Base-by-base conservation (phyloP, 345 rosid genomes). In the Gossypioides kirkii region DNA sequence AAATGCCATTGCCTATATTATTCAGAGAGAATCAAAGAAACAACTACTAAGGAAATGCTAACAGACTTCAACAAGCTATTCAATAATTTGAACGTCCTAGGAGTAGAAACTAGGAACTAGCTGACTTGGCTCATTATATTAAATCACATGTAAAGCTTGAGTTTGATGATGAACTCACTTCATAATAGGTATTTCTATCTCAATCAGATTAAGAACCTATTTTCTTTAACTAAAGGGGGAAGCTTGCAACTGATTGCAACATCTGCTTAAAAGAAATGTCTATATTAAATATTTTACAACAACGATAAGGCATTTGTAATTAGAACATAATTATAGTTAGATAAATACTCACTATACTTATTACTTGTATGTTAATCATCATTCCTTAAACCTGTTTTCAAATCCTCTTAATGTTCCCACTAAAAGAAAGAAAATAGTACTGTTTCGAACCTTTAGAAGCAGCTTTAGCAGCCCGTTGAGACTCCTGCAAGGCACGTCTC, bases 401-500 rank as follows among this genome's bases (percentile, higher is more conserved):
- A 69, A n/a, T 52, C 46, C 46, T n/a, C 59, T 49, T 49, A 25
- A 42, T 50, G 10, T 50, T n/a, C 26, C 20, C 9, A 28, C 23
- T 18, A 17, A 12, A 36, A 47, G 11, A 64, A 58, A 41, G 52
- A 53, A 42, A 41, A 36, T 22, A 32, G 4, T 32, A 50, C 14
- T 7, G 9, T 20, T 50, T 71, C n/a, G 46, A 62, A 86, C 89
- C 89, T 86, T 78, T 86, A 47, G 87, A 76, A 55, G 80, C 81
- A 11, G 80, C 89, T 78, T 90, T 90, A 47, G 87, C 90, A 69
- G 90, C 89, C 22, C 92, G 80, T 58, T 89, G 90, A 67, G 90
- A 83, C 66, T 90, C 91, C 76, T 88, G 93, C 76, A 87, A 61
- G 56, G 90, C 88, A 67, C 90, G 91, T 50, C 90, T 82, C 76